Base-by-base conservation (phyloP, 805 yeast species). In the Candida stauntonica region DNA sequence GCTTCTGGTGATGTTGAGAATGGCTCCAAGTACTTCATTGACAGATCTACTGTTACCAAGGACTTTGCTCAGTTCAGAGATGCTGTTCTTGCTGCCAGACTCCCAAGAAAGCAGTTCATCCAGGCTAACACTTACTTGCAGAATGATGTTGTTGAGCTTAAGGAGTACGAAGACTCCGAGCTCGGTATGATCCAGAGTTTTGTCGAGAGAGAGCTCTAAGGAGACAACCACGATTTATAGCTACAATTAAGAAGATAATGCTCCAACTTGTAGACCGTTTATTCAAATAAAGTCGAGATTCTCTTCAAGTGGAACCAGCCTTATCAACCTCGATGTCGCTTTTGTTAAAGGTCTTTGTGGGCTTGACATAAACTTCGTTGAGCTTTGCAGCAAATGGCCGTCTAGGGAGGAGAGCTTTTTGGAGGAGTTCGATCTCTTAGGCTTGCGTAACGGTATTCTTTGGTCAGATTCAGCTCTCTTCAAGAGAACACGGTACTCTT, bases 51-150 rank as follows among this genome's bases (percentile, higher is more conserved):
- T 2, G 87, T 82, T 29, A 71, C 78, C 7, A 70, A 66, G 12
- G 85, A 82, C 14, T 64, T 81, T 38, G 76, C 85, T 18, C 62
- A 69, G 46, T 82, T 72, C 57, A 74, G 95, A 63, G 81, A 78
- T 38, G 66, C 72, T 26, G 87, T 87, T 12, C 64, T 87, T 44
- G 63, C 66, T 31, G 81, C 84, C 58, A 84, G 86, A 62, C 68
- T 81, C 50, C 95, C 96, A 45, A 75, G 96, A 60, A 81, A 79
- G 60, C 94, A 86, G 58, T 74, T 81, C 49, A 77, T 87, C 41
- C 96, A 87, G 62, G 86, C 88, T 19, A 87, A 87, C 62, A 82
- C 95, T 7, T 50, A 63, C 18, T 45, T 76, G 31, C 48, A 57
- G 12, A 66, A 54, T 8, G 59, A 57, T 6, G 48, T 51, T 33